Base-by-base conservation (phyloP, 352 stramenopile genomes). In the Pythium volutum region DNA sequence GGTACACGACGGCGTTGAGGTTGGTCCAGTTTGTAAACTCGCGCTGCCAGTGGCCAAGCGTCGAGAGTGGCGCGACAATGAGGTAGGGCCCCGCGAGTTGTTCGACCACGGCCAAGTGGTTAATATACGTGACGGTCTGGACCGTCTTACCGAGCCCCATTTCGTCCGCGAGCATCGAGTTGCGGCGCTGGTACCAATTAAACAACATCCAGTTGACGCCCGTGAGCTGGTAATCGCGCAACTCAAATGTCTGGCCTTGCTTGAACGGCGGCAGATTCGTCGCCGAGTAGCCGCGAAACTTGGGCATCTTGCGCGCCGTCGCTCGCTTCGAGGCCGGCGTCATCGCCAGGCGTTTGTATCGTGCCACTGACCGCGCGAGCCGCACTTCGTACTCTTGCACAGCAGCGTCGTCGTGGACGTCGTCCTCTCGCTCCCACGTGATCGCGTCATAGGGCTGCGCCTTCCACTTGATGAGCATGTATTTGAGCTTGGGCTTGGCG, bases 391-490 rank as follows among this genome's bases (percentile, higher is more conserved):
- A 98, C 15, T 81, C 48, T n/a, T 81, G 55, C 15, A 96, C 74
- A 9, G 87, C 87, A 0, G 75, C 81, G 48, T 95, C 82, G 55
- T 96, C 87, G 38, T 87, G 69, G 14, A 99, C 94, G 74, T 99
- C 97, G 59, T 98, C 86, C 53, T 97, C 89, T 1, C 92, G 96
- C 69, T 99, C 98, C 98, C 98, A 99, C 15, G 97, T 99, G 46
- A 97, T 96, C 20, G 97, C 84, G 57, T 99, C 95, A 64, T 99
- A 99, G 38, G 95, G 76, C 29, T 98, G 75, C 20, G 92, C 95
- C 52, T 97, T 98, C 98, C 98, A 99, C 74, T 99, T 99, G 34
- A 99, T 89, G 10, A 99, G 78, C 65, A 99, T 99, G 70, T 99
- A 98, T 56, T 89, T 89, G 54, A 79, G 68, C 34, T 84, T 71